phyloP scores from a whole-genome alignment of 192 early-diverging fungal species.

The Backusella luteola region DNA sequence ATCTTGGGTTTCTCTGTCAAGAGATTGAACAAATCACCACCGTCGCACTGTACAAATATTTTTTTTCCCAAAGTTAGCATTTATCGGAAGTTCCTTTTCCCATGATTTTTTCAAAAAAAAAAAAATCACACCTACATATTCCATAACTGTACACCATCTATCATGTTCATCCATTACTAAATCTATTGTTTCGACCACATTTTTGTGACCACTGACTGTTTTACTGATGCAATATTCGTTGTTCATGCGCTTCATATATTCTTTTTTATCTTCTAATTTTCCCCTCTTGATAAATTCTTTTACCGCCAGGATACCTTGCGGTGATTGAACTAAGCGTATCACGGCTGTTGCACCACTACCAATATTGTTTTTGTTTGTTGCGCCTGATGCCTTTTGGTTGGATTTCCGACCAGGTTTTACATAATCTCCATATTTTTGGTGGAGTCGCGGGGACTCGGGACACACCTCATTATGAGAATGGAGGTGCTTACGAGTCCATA shows the following conservation, averaged over 20 bases:
- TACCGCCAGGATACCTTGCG: conserved; percentile 67
- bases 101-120: neutral
- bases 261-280: conserved; percentile 86
- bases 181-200: conserved; percentile 94
- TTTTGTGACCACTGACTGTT: conserved; percentile 78
- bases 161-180: conserved; percentile 90
- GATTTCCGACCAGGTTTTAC: conserved; percentile 13
- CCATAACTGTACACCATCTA: conserved; percentile 80
- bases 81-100: neutral
- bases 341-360: conserved; percentile 92
- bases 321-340: conserved; percentile 68
- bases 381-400: neutral
- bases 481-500: conserved; percentile 4
- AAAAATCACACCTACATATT: conserved; percentile 40
- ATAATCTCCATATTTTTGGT: conserved; percentile 26
- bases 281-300: conserved; percentile 86
- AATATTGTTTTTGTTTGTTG: conserved; percentile 48
- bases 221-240: conserved; percentile 96
- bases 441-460: conserved; percentile 10
- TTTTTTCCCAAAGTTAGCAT: neutral
- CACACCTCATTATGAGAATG: neutral
- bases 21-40: conserved; percentile 89
- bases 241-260: conserved; percentile 94
- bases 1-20: conserved; percentile 73
- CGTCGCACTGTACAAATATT: conserved; percentile 66